Conservation (phyloP, 352 stramenopile species). For the Pythium sp. region DNA sequence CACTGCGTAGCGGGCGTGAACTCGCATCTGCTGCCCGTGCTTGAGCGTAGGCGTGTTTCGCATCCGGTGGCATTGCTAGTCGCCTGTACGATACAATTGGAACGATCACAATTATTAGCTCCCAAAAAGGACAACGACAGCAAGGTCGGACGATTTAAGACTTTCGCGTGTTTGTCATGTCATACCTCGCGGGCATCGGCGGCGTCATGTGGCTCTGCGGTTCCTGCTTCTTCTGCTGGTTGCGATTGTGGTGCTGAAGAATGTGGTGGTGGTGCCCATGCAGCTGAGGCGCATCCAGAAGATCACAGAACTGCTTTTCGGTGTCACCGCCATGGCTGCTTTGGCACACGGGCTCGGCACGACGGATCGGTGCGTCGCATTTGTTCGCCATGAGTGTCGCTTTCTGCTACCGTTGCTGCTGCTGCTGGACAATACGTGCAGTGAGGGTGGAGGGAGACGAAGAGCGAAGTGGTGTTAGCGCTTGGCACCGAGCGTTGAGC, state of each 20-base stretch:
- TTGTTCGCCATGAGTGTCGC: conserved; percentile 6
- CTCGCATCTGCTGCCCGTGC: not conserved
- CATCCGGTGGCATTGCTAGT: not conserved
- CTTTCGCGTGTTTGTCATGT: not conserved
- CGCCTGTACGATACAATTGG: not conserved
- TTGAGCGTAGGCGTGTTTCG: not conserved
- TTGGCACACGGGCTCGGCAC: conserved; percentile 12
- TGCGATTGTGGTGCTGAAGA: not conserved
- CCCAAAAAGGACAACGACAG: not conserved
- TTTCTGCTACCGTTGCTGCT: not conserved
- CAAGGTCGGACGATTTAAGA: not conserved
- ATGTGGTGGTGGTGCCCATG: not conserved
- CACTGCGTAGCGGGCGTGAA: not conserved
- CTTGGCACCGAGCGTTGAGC: not conserved
- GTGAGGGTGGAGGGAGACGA: not conserved
- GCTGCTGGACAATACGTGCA: conserved; percentile 1
- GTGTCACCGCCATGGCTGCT: not conserved
- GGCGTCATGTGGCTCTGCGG: not conserved
- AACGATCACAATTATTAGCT: not conserved
- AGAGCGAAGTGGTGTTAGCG: not conserved
- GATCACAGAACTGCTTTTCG: not conserved
- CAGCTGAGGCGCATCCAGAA: not conserved
- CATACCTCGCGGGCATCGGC: not conserved
- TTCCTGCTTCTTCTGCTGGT: not conserved
- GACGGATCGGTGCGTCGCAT: conserved; percentile 2